Percentiles rank a stretch among this genome's conserved stretches.
These are phyloP conservation scores for Cyphellophora attinorum DNA, from an alignment of 2,329 filamentous ascomycete species.

Conservation along the genomic window DNA sequence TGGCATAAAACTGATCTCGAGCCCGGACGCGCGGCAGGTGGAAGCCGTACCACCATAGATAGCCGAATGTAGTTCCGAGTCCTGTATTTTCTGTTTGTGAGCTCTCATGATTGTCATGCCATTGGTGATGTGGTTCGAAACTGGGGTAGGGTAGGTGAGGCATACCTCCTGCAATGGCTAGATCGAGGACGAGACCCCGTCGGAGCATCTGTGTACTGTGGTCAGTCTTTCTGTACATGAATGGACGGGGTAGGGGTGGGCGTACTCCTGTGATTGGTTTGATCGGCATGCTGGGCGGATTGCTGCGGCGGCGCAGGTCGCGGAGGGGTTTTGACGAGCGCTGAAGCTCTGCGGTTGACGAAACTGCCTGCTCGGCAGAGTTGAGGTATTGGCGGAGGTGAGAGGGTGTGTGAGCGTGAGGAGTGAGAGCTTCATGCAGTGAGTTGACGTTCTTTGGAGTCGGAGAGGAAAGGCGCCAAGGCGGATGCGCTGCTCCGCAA, in stretches of 20 bases:
- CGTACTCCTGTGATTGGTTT: conserved; percentile 39
- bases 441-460: no score
- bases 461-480: no score
- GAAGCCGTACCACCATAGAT: conserved; percentile 62
- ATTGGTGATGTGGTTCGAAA: neutral
- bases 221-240: conserved; percentile 17
- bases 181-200: conserved; percentile 55
- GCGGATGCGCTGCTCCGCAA: no score
- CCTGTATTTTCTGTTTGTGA: neutral
- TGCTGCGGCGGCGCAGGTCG: neutral
- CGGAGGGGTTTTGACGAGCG: neutral
- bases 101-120: neutral
- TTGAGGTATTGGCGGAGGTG: neutral
- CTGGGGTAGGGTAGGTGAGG: no score
- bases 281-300: conserved; percentile 30
- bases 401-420: no score
- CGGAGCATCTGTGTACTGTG: conserved; percentile 49
- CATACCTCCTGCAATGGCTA: conserved; percentile 57
- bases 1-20: conserved; percentile 55
- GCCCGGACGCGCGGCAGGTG: conserved; percentile 55
- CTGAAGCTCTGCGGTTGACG: no score
- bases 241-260: conserved; percentile 18
- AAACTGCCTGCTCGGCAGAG: no score
- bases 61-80: conserved; percentile 53
- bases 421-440: no score